Evolutionary conservation across 345 rosid species (phyloP).

Genomic region (Salix arbutifolia): DNA sequence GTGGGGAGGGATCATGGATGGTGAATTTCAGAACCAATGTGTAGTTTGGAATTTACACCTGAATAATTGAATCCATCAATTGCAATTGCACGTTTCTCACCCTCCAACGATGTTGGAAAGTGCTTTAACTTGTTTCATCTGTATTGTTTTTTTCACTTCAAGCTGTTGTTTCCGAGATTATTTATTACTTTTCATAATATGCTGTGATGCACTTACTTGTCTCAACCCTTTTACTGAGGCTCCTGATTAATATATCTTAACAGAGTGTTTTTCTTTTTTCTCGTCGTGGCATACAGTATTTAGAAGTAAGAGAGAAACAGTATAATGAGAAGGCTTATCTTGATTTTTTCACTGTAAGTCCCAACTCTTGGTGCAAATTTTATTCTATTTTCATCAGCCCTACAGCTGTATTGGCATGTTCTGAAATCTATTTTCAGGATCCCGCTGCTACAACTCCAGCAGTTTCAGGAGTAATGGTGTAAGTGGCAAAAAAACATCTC

Average conservation of each 20-base stretch:
- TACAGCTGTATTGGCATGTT: conserved; percentile 4
- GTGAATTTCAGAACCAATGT: background rate
- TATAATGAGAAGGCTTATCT: conserved; percentile 75
- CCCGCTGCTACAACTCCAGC: conserved; percentile 56
- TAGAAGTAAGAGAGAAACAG: conserved; percentile 91
- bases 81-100: too few relatives aligned
- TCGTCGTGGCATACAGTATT: conserved; percentile 38
- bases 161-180: background rate
- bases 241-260: background rate
- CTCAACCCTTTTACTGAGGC: background rate
- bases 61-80: background rate
- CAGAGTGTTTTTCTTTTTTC: background rate
- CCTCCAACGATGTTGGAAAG: too few relatives aligned
- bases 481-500: conserved; percentile 28
- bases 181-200: background rate
- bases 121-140: too few relatives aligned
- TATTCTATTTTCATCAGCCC: background rate
- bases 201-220: background rate
- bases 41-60: too few relatives aligned
- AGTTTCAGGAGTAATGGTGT: conserved; percentile 77
- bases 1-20: background rate
- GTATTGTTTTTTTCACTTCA: background rate
- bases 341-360: conserved; percentile 77
- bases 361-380: background rate
- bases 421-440: conserved; percentile 48